Base-by-base conservation (phyloP, 306 rosid species). In the Potentilla sterilis region DNA sequence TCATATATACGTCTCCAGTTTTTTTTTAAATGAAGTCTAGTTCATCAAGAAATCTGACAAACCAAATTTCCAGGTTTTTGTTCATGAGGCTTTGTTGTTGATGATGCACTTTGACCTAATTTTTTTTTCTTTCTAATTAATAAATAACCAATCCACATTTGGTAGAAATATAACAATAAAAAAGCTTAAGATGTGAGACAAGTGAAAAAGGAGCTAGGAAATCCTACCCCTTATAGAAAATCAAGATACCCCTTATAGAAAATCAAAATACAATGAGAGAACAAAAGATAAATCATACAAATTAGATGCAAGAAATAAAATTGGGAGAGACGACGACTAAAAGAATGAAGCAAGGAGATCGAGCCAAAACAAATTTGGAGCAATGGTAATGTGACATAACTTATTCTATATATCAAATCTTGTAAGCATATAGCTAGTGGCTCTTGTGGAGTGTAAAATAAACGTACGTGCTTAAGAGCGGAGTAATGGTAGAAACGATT, bases 401-500 rank as follows among this genome's bases (percentile, higher is more conserved):
- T 57, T 10, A 22, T 57, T 57, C 37, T 28, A n/a, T n/a, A n/a
- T 0, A 22, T 16, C 16, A 22, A 57, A 57, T 57, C 64, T 35
- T 9, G 16, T 57, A 57, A 22, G 64, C 64, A 57, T 57, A 57
- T 22, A 57, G 15, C 7, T 4, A 57, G 37, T 57, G 28, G 37
- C 35, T 22, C 35, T 55, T 22, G 16, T 10, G 24, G 35, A 57
- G 35, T 57, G 63, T 57, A 57, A 57, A 57, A 57, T 28, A 57
- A 57, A 57, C 9, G 63, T 22, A 22, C 35, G 63, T 10, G 35
- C 15, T 2, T 28, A 28, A 57, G 64, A 57, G 64, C 35, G 9
- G 22, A 57, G 18, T 57, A 22, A 57, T 57, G 64, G 35, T 57
- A 22, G 28, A 28, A 28, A 28, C 28, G 80, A 81, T 76, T 79